These are phyloP conservation scores for Endogone sp. DNA, from an alignment of 192 early-diverging fungal species.

Conservation along the genomic window DNA sequence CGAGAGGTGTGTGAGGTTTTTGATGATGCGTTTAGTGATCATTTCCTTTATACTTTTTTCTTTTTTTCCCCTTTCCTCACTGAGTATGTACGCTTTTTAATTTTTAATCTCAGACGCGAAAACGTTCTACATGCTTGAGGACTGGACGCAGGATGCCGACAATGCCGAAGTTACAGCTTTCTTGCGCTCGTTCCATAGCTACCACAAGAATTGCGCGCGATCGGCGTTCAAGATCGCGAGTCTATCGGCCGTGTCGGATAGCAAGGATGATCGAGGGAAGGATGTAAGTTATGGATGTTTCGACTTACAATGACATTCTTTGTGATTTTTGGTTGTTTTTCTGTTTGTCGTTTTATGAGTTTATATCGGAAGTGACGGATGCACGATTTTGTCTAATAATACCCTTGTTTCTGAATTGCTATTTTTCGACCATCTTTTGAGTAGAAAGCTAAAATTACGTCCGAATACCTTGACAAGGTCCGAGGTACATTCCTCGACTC, in stretches of 20 bases:
- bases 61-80: neutral
- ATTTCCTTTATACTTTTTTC: neutral
- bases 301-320: too few relatives aligned
- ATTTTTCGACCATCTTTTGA: slow-evolving; percentile 18
- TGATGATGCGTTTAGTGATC: neutral
- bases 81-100: neutral
- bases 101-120: slow-evolving; percentile 53
- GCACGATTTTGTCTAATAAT: neutral
- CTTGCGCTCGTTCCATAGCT: slow-evolving; percentile 64
- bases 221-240: slow-evolving; percentile 59
- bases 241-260: slow-evolving; percentile 38
- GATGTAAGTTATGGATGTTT: neutral
- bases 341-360: too few relatives aligned
- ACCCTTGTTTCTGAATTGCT: too few relatives aligned
- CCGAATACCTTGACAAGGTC: slow-evolving; percentile 54
- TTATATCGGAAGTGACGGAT: neutral
- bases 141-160: slow-evolving; percentile 64
- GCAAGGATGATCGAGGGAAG: slow-evolving; percentile 6
- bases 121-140: slow-evolving; percentile 67
- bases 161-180: slow-evolving; percentile 57
- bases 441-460: slow-evolving; percentile 39
- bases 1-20: slow-evolving; percentile 58
- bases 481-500: slow-evolving; percentile 64
- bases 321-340: too few relatives aligned
- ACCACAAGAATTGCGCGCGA: slow-evolving; percentile 60